Conservation (phyloP, 2,329 filamentous ascomycete species). For the Aspergillus sp. region DNA sequence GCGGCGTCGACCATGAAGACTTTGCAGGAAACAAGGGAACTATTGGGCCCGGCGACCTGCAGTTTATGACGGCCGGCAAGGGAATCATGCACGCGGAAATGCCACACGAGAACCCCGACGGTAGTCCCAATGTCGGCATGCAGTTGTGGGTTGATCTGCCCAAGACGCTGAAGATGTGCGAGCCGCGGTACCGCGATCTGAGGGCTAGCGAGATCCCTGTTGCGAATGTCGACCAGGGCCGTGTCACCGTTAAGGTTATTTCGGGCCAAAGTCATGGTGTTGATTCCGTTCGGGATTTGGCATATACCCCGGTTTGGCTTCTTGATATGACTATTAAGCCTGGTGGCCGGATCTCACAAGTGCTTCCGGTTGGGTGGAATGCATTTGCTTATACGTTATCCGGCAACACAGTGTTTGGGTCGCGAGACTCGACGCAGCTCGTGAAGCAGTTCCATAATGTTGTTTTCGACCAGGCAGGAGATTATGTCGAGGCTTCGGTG, state of each 20-base stretch:
- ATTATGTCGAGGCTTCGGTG: conserved; percentile 71
- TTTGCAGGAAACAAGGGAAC: conserved; percentile 84
- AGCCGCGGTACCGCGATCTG: conserved; percentile 89
- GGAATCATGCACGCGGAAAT: conserved; percentile 97
- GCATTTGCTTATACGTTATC: conserved; percentile 84
- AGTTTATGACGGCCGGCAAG: conserved; percentile 94
- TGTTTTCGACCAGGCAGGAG: conserved; percentile 78
- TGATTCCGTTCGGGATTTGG: conserved; percentile 83
- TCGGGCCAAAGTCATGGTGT: conserved; percentile 80
- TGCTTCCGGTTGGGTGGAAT: conserved; percentile 79
- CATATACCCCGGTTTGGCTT: conserved; percentile 97
- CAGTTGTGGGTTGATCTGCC: conserved; percentile 97
- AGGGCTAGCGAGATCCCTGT: conserved; percentile 74
- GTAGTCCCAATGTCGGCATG: conserved; percentile 76
- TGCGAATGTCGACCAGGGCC: conserved; percentile 69
- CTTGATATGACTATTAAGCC: conserved; percentile 79
- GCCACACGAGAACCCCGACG: conserved; percentile 76
- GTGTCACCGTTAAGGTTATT: conserved; percentile 84
- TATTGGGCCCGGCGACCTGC: conserved; percentile 82
- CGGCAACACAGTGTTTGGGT: conserved; percentile 66
- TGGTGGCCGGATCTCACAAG: conserved; percentile 74
- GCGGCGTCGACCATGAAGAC: conserved; percentile 87
- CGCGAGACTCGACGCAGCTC: conserved; percentile 35
- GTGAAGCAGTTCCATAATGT: conserved; percentile 75
- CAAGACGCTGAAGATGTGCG: conserved; percentile 75